Evolutionary conservation across 1,284 basidiomycete genomes (phyloP).

Genomic region (Trichosporon asahii): DNA sequence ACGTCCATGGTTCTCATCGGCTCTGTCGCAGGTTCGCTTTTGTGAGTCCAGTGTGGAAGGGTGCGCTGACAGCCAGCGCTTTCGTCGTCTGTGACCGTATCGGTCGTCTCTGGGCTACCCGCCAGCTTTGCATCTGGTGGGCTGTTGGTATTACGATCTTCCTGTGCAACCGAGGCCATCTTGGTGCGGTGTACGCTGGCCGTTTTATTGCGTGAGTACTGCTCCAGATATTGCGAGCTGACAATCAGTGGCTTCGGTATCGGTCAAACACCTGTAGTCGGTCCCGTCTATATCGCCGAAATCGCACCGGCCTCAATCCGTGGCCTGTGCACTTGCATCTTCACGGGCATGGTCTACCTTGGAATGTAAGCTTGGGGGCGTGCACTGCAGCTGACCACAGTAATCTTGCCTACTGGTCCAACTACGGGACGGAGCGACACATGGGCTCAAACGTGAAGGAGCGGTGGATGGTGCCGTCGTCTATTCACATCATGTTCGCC

Average conservation of each 20-base stretch:
- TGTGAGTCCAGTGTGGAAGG: background rate
- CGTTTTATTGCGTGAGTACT: slow-evolving; percentile 14
- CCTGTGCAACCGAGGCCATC: slow-evolving; percentile 10
- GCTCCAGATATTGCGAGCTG: background rate
- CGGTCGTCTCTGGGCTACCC: slow-evolving; percentile 19
- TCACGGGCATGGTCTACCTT: slow-evolving; percentile 17
- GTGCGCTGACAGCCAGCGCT: background rate
- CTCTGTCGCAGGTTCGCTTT: slow-evolving; percentile 14
- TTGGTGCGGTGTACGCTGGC: slow-evolving; percentile 15
- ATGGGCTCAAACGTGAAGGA: slow-evolving; percentile 13
- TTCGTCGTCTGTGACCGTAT: slow-evolving; percentile 19
- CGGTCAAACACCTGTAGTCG: slow-evolving; percentile 16
- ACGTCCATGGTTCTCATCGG: slow-evolving; percentile 16
- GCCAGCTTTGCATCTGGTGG: slow-evolving; percentile 18
- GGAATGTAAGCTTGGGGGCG: slow-evolving; percentile 3
- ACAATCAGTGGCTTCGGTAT: slow-evolving; percentile 14
- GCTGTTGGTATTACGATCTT: slow-evolving; percentile 14
- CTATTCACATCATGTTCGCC: slow-evolving; percentile 22
- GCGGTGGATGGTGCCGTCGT: slow-evolving; percentile 20
- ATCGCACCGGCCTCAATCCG: slow-evolving; percentile 13
- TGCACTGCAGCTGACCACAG: background rate
- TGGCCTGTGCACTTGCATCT: slow-evolving; percentile 18
- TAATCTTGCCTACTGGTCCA: slow-evolving; percentile 22
- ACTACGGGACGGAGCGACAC: slow-evolving; percentile 20
- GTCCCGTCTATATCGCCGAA: slow-evolving; percentile 18